These are phyloP conservation scores for Parathielavia appendiculata DNA, from an alignment of 495 filamentous ascomycete genomes.

Conservation along the genomic window DNA sequence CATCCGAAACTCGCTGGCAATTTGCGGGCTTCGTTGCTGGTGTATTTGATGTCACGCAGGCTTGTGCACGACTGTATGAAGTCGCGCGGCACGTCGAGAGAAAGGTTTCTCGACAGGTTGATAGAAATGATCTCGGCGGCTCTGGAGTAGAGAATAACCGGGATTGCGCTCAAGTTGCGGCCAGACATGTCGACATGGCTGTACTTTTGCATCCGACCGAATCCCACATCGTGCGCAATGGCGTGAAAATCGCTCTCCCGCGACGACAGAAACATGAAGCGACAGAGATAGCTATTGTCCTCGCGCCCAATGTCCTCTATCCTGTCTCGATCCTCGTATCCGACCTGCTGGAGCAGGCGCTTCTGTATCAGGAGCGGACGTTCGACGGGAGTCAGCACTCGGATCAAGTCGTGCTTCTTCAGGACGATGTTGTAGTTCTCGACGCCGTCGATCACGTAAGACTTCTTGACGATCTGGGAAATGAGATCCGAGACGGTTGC, in stretches of 20 bases:
- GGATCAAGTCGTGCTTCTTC: conserved; percentile 83
- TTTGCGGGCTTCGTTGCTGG: conserved; percentile 81
- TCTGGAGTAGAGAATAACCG: conserved; percentile 87
- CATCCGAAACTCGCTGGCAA: conserved; percentile 80
- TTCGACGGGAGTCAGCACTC: conserved; percentile 72
- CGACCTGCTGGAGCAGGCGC: conserved; percentile 82
- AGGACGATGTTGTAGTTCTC: conserved; percentile 94
- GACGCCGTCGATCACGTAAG: conserved; percentile 79
- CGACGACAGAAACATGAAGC: conserved; percentile 88
- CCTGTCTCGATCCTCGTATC: conserved; percentile 79
- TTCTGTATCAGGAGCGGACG: conserved; percentile 90
- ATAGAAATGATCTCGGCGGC: conserved; percentile 89
- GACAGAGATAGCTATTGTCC: conserved; percentile 93
- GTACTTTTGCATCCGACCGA: conserved; percentile 77
- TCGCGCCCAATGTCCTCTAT: conserved; percentile 96
- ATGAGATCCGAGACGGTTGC: conserved; percentile 82
- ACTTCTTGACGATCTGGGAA: conserved; percentile 79
- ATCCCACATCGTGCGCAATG: conserved; percentile 62
- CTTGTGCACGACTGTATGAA: conserved; percentile 92
- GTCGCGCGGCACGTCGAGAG: conserved; percentile 88
- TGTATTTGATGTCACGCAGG: conserved; percentile 90
- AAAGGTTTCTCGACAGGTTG: conserved; percentile 86
- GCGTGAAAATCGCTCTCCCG: conserved; percentile 72
- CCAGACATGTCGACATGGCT: conserved; percentile 89
- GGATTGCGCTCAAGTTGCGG: conserved; percentile 91